Conservation (phyloP, 805 yeast genomes). For the Alloascoidea africana region DNA sequence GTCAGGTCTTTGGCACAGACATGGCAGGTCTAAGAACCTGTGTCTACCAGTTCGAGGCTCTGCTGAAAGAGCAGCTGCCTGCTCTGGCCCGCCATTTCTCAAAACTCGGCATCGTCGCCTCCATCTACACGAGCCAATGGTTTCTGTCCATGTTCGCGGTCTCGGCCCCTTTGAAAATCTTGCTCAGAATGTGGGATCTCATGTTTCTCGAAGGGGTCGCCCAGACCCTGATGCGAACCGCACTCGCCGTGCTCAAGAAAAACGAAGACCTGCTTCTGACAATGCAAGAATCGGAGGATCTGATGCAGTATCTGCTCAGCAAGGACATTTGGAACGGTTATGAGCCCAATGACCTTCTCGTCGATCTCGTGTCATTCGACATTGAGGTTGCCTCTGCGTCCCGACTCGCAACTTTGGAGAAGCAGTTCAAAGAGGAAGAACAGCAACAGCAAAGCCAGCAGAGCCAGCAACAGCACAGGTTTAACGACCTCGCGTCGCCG, state of each 20-base stretch:
- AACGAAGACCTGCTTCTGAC: conserved; percentile 26
- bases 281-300: conserved; percentile 23
- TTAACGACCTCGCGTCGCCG: too few species aligned
- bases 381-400: conserved; percentile 8
- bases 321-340: conserved; percentile 27
- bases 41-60: conserved; percentile 31
- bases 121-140: conserved; percentile 46
- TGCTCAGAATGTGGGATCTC: conserved; percentile 33
- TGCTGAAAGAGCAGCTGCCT: conserved; percentile 25
- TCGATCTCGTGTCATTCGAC: conserved; percentile 12
- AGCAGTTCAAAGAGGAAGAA: conserved; percentile 7
- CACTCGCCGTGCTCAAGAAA: conserved; percentile 32
- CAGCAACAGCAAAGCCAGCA: too few species aligned
- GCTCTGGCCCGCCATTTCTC: conserved; percentile 28
- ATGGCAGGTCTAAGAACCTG: conserved; percentile 38
- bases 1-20: conserved; percentile 36
- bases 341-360: conserved; percentile 20
- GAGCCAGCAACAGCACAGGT: too few species aligned
- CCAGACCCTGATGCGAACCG: conserved; percentile 37
- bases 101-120: conserved; percentile 25
- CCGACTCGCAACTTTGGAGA: conserved; percentile 8
- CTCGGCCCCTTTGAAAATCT: conserved; percentile 40
- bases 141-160: conserved; percentile 44
- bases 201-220: conserved; percentile 39
- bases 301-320: conserved; percentile 24